Base-by-base conservation (phyloP, 208 protist species). In the Leishmania lainsoni region DNA sequence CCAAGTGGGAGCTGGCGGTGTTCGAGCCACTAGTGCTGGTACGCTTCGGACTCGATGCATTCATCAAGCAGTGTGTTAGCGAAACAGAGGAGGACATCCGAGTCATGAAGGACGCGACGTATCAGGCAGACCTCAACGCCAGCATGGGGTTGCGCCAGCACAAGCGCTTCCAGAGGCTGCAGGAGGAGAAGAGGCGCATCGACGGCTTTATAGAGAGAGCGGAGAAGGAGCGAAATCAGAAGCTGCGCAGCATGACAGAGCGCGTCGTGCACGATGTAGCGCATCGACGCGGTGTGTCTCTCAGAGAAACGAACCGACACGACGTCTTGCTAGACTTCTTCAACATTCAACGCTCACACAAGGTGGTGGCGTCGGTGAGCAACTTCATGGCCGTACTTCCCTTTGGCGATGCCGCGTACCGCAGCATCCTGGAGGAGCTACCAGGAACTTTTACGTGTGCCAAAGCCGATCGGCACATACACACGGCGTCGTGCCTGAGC, bases 321-420 rank as follows among this genome's bases (percentile, higher is more conserved):
- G 69, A 89, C 32, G 69, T 66, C 9, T 66, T 90, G n/a, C 52
- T 78, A 2, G 66, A 89, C 76, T 78, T 86, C 48, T 89, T 96
- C 72, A 78, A 86, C 8, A 76, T 84, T 42, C 85, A 74, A 5
- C 85, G 75, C 39, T 75, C 90, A 63, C 87, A 94, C 83, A 88
- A 83, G 68, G 84, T 94, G 63, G 83, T 92, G 54, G 91, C 87
- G 1, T 91, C 87, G 12, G 83, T 98, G 45, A 85, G 83, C 51
- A 86, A 93, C 78, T 91, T 98, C 71, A 84, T 95, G 74, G 81
- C 94, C 39, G 92, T 98, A 10, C 69, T 98, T 3, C 95, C 95
- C 3, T 96, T 95, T 42, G 95, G 95, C 10, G 95, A 98, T 66
- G 91, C 90, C 12, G 87, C 89, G 48, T 97, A 89, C 75, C 92